phyloP scores from a whole-genome alignment of 2,329 filamentous ascomycete genomes.

The Ceratocystis harringtonii region DNA sequence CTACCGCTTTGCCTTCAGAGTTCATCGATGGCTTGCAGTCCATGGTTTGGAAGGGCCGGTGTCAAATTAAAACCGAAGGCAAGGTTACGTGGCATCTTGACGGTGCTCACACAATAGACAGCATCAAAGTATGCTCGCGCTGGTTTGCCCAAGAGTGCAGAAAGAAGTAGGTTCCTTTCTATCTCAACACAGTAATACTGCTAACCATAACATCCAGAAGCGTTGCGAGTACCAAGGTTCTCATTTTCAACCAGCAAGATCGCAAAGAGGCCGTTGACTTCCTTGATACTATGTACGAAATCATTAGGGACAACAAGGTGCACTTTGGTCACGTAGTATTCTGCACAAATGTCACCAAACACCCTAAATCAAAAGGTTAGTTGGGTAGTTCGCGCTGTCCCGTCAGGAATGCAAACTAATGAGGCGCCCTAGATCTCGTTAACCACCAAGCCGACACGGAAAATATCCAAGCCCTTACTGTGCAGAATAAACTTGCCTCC shows the following conservation, averaged over 20 bases:
- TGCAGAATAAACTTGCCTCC: constrained; percentile 38
- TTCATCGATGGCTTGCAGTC: constrained; percentile 61
- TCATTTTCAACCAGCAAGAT: constrained; percentile 83
- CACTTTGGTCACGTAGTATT: constrained; percentile 63
- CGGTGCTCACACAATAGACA: constrained; percentile 84
- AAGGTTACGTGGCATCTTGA: constrained; percentile 72
- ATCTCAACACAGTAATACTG: neutral
- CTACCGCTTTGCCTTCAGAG: constrained; percentile 37
- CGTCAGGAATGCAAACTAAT: neutral
- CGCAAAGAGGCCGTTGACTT: constrained; percentile 39
- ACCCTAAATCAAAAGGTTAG: constrained; percentile 29
- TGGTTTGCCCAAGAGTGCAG: constrained; percentile 57
- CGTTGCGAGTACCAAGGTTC: constrained; percentile 30
- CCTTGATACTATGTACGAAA: constrained; percentile 32
- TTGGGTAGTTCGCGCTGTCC: neutral
- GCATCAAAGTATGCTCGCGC: constrained; percentile 61
- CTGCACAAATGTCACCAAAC: constrained; percentile 51
- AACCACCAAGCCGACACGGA: constrained; percentile 39
- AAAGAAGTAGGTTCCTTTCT: constrained; percentile 20
- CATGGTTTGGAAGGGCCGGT: constrained; percentile 67
- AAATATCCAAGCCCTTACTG: constrained; percentile 36
- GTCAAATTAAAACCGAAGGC: constrained; percentile 36
- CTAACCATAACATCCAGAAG: neutral
- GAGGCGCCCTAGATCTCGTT: constrained; percentile 34
- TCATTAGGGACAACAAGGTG: constrained; percentile 23